phyloP scores from a whole-genome alignment of 2,329 filamentous ascomycete species.

The Malbranchea zuffiana region DNA sequence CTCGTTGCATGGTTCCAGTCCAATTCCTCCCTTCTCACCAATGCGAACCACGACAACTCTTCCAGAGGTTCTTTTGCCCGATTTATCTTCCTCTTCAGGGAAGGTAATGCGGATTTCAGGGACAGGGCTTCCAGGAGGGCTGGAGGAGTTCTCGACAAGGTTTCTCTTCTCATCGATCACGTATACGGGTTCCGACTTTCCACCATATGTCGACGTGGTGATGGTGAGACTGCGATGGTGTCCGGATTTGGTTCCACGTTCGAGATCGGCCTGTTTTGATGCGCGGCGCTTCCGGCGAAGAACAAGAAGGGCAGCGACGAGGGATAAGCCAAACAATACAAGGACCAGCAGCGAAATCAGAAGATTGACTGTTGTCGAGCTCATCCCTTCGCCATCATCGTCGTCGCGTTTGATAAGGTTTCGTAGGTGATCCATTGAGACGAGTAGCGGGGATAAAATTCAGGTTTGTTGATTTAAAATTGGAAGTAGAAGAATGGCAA shows the following conservation, averaged over 20 bases:
- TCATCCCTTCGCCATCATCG: slow-evolving; percentile 42
- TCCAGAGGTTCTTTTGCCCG: slow-evolving; percentile 68
- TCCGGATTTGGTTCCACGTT: slow-evolving; percentile 34
- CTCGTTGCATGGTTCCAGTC: slow-evolving; percentile 70
- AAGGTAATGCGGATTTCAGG: slow-evolving; percentile 98
- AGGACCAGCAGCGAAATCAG: slow-evolving; percentile 71
- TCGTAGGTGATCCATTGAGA: slow-evolving; percentile 32
- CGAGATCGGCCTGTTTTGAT: slow-evolving; percentile 42
- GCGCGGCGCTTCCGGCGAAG: slow-evolving; percentile 57
- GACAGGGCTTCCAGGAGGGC: slow-evolving; percentile 69
- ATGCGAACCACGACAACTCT: slow-evolving; percentile 86
- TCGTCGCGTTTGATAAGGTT: slow-evolving; percentile 42
- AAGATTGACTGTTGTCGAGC: slow-evolving; percentile 57
- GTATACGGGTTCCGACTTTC: slow-evolving; percentile 58
- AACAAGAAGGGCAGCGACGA: slow-evolving; percentile 58
- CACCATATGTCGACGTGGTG: slow-evolving; percentile 37
- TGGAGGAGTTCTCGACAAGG: slow-evolving; percentile 63
- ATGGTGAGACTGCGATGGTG: slow-evolving; percentile 51
- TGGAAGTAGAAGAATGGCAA: not conserved
- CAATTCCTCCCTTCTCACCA: slow-evolving; percentile 72
- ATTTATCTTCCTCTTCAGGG: slow-evolving; percentile 76
- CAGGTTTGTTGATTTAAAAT: not conserved
- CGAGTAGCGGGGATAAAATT: not conserved
- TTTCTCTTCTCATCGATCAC: slow-evolving; percentile 71
- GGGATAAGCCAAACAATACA: slow-evolving; percentile 58